Base-by-base conservation (phyloP, 805 yeast species). In the Pichia sporocuriosa region DNA sequence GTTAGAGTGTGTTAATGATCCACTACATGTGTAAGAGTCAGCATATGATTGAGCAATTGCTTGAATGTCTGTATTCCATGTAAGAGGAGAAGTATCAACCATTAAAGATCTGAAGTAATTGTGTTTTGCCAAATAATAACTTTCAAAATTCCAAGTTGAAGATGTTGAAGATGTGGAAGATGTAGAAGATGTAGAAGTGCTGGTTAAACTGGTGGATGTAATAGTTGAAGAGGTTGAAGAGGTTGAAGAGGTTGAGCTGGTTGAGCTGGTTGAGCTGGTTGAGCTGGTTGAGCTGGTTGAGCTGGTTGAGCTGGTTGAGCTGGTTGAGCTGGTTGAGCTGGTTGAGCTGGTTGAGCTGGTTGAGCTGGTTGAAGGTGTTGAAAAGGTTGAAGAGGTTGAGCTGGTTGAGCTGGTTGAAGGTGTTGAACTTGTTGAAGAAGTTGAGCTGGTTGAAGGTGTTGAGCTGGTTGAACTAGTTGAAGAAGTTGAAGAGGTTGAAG, bases 41-140 rank as follows among this genome's bases (percentile, higher is more conserved):
- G 87, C 84, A 53, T 72, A 78, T 34, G 58, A 51, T 55, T 66
- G 72, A 39, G 94, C 90, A 51, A 72, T 72, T 6, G 55, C 44
- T 36, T 77, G 79, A 16, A 80, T 59, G 0, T 62, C 63, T 7
- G 61, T 52, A 45, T 71, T 69, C 94, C 94, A 85, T 1, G 59
- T 36, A 40, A 85, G 58, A 6, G 61, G 62, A 3, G 65, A 63
- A 12, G 73, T 83, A 29, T 66, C 57, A 17, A 39, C 45, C 60
- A 81, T 87, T 17, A 55, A 50, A 4, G 72, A 63, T 60, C 89
- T 70, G 53, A 71, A 69, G 26, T 57, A 48, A 62, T 84, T 84
- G 66, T 83, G 90, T 48, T 70, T 77, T 43, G 63, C 66, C 45
- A 84, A 67, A 48, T 82, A 74, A 26, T 61, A 56, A 37, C 52